These are phyloP conservation scores for Zizania latifolia DNA, from an alignment of 176 grass and related monocot genomes.

Conservation along the genomic window DNA sequence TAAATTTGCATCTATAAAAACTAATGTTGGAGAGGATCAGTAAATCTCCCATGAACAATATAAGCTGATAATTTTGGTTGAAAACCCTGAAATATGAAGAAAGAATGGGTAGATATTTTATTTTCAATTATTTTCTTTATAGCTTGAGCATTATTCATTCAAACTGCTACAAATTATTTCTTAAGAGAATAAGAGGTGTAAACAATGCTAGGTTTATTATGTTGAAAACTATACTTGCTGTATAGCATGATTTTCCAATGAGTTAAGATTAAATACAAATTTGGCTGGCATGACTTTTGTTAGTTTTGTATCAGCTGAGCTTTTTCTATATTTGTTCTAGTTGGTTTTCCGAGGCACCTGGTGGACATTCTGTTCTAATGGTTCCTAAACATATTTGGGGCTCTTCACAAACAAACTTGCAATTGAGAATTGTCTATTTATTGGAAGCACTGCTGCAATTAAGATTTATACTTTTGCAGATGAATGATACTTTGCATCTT, in stretches of 20 bases:
- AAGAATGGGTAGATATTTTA: background rate
- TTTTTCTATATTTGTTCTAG: background rate
- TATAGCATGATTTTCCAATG: constrained; percentile 1
- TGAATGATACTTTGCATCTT: constrained; percentile 62
- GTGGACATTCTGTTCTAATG: background rate
- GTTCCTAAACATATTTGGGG: background rate
- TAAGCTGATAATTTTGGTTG: background rate
- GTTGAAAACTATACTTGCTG: background rate
- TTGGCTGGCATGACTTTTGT: background rate
- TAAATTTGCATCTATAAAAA: background rate
- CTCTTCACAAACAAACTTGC: background rate
- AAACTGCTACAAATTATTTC: background rate
- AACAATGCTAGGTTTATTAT: background rate
- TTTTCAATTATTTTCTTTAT: background rate
- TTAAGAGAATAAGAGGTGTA: background rate
- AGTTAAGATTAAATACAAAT: background rate
- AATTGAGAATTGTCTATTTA: background rate
- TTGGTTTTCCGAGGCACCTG: background rate
- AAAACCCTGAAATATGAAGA: too few species aligned
- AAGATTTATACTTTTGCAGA: constrained; percentile 36
- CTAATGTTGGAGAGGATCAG: background rate
- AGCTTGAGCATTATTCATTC: background rate
- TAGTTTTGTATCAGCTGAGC: background rate
- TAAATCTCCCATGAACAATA: background rate
- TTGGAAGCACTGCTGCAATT: constrained; percentile 10